Evolutionary conservation across 345 rosid genomes (phyloP).

Genomic region (Diplotaxis tenuifolia): DNA sequence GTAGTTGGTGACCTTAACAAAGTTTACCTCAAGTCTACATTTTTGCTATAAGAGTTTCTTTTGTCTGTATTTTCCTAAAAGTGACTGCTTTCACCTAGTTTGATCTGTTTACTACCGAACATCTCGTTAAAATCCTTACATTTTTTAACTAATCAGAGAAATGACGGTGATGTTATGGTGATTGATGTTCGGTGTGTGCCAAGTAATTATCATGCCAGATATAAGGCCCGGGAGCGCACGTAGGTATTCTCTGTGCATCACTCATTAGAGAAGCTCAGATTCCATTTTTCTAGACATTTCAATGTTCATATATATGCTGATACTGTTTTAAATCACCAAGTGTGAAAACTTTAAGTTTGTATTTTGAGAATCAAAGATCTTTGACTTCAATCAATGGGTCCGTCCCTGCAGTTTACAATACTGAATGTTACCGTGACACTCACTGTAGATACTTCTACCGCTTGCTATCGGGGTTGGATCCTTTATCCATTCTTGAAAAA

Average conservation of each 20-base stretch:
- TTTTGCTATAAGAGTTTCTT: not conserved
- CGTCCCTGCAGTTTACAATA: not conserved
- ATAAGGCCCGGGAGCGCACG: slow-evolving; percentile 83
- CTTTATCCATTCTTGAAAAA: slow-evolving; percentile 71
- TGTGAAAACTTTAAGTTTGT: not conserved
- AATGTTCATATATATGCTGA: not conserved
- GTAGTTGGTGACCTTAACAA: slow-evolving; percentile 6
- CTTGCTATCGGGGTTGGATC: slow-evolving; percentile 69
- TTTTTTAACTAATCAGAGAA: slow-evolving; percentile 45
- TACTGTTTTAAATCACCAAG: not conserved
- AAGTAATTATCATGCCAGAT: slow-evolving; percentile 82
- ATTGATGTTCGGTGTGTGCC: slow-evolving; percentile 78
- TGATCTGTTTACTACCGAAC: not conserved
- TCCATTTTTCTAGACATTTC: slow-evolving; percentile 5
- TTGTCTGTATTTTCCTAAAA: not conserved
- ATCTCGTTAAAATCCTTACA: slow-evolving; percentile 1
- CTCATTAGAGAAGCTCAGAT: slow-evolving; percentile 18
- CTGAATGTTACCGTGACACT: slow-evolving; percentile 18
- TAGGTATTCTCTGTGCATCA: slow-evolving; percentile 53
- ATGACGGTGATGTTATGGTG: slow-evolving; percentile 71
- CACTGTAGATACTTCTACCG: slow-evolving; percentile 77
- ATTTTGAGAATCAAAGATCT: not conserved
- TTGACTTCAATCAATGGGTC: not conserved
- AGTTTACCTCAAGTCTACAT: not conserved
- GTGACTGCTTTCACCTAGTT: not conserved